Conservation (phyloP, 2,329 filamentous ascomycete genomes). For the Penicillium sp. region DNA sequence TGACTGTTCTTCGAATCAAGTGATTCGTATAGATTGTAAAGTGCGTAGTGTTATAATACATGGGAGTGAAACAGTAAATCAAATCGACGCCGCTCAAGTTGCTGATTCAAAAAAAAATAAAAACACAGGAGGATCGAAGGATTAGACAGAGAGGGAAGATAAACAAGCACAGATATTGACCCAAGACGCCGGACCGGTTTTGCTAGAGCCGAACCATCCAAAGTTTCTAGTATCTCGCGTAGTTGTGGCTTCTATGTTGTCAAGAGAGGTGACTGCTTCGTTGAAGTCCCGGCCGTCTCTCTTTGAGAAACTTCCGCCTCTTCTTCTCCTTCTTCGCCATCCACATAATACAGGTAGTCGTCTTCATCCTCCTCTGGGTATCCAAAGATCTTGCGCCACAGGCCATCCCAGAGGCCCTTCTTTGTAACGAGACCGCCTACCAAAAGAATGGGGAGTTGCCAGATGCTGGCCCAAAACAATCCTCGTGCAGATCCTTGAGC, state of each 20-base stretch:
- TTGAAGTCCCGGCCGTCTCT: neutral
- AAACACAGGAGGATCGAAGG: neutral
- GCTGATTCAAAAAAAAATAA: conserved; percentile 15
- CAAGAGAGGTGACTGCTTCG: conserved; percentile 8
- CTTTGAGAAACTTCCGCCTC: neutral
- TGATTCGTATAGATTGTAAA: conserved; percentile 7
- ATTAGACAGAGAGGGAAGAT: conserved; percentile 3
- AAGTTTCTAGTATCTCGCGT: neutral
- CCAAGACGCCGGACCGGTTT: neutral
- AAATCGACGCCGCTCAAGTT: conserved; percentile 19
- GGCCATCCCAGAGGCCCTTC: conserved; percentile 80
- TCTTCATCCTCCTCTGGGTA: conserved; percentile 50
- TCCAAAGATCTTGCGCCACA: conserved; percentile 66
- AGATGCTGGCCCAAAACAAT: conserved; percentile 95
- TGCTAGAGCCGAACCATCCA: neutral
- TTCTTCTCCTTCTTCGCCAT: conserved; percentile 33
- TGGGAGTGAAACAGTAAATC: conserved; percentile 3
- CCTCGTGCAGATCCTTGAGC: conserved; percentile 72
- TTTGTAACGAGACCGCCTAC: conserved; percentile 88
- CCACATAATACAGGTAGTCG: conserved; percentile 54
- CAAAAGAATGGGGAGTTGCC: conserved; percentile 86
- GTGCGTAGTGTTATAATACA: conserved; percentile 19
- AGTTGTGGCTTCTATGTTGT: conserved; percentile 10
- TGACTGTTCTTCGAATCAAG: neutral
- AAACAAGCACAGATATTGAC: neutral